These are phyloP conservation scores for Venustampulla echinocandica DNA, from an alignment of 495 filamentous ascomycete genomes.

Conservation along the genomic window DNA sequence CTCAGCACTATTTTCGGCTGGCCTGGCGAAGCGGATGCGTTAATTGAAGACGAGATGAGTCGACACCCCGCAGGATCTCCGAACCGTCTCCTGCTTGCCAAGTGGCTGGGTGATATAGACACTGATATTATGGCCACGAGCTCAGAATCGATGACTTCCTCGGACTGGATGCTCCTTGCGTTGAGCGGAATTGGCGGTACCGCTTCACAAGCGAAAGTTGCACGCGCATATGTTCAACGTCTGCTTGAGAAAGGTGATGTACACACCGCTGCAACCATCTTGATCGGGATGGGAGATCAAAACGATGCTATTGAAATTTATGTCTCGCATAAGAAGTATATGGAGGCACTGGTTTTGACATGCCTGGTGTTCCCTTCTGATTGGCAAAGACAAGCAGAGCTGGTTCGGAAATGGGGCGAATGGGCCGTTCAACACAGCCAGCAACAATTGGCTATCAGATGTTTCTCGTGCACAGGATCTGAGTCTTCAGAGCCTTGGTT, in stretches of 20 bases:
- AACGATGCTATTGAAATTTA: slow-evolving; percentile 97
- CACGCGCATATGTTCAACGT: slow-evolving; percentile 84
- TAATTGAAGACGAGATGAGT: slow-evolving; percentile 81
- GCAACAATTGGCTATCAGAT: slow-evolving; percentile 83
- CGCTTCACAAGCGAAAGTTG: slow-evolving; percentile 79
- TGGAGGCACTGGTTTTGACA: slow-evolving; percentile 81
- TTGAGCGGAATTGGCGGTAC: slow-evolving; percentile 77
- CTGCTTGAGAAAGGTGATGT: slow-evolving; percentile 83
- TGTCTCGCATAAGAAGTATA: slow-evolving; percentile 78
- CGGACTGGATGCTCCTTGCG: slow-evolving; percentile 95
- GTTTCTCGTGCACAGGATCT: slow-evolving; percentile 73
- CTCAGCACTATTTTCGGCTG: slow-evolving; percentile 91
- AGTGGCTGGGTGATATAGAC: slow-evolving; percentile 86
- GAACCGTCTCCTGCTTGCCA: slow-evolving; percentile 68
- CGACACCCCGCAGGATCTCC: slow-evolving; percentile 65
- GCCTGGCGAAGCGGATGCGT: slow-evolving; percentile 72
- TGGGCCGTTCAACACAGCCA: slow-evolving; percentile 79
- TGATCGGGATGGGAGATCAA: slow-evolving; percentile 83
- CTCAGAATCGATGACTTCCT: slow-evolving; percentile 74
- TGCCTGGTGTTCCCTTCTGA: slow-evolving; percentile 66
- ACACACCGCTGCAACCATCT: slow-evolving; percentile 81
- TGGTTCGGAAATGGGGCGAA: slow-evolving; percentile 93
- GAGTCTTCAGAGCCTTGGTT: slow-evolving; percentile 75
- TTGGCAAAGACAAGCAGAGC: slow-evolving; percentile 81
- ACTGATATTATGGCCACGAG: slow-evolving; percentile 72